These are phyloP conservation scores for Candida pseudofarinosa DNA, from an alignment of 805 yeast species.

Conservation along the genomic window DNA sequence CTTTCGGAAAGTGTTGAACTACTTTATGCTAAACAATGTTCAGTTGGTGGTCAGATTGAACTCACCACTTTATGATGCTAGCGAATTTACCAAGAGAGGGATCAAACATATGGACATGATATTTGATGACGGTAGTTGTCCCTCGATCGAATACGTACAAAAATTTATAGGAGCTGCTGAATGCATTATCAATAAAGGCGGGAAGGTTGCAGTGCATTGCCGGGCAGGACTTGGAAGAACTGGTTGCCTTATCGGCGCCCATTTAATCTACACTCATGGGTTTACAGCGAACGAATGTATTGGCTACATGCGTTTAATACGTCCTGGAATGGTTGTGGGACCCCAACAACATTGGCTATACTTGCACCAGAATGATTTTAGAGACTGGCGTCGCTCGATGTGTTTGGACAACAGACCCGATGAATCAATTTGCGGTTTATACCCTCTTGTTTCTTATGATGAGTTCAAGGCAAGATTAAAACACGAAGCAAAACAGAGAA, in stretches of 20 bases:
- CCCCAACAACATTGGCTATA: constrained; percentile 99
- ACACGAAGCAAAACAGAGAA: constrained; percentile 37
- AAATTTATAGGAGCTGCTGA: constrained; percentile 95
- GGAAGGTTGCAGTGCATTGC: constrained; percentile 98
- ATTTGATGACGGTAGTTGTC: constrained; percentile 98
- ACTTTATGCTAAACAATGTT: constrained; percentile 68
- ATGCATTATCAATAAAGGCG: constrained; percentile 77
- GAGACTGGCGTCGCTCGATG: constrained; percentile 96
- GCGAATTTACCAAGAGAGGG: constrained; percentile 75
- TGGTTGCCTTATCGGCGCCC: constrained; percentile 97
- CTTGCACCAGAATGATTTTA: constrained; percentile 89
- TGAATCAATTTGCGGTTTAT: constrained; percentile 62
- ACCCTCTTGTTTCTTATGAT: constrained; percentile 58
- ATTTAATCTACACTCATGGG: constrained; percentile 91
- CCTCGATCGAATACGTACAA: constrained; percentile 88
- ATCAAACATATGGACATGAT: constrained; percentile 93
- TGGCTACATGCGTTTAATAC: constrained; percentile 90
- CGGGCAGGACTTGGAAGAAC: constrained; percentile 98
- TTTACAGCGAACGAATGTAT: constrained; percentile 97
- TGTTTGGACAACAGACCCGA: constrained; percentile 66
- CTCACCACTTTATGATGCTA: constrained; percentile 83
- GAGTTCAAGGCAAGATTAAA: constrained; percentile 54
- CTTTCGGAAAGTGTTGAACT: constrained; percentile 75
- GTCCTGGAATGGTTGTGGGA: constrained; percentile 99
- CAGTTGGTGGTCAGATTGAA: constrained; percentile 88